Evolutionary conservation across 305 asterid species (phyloP), one percentile per base, ranked within the genome.

Genomic region (Petunia hybrid): DNA sequence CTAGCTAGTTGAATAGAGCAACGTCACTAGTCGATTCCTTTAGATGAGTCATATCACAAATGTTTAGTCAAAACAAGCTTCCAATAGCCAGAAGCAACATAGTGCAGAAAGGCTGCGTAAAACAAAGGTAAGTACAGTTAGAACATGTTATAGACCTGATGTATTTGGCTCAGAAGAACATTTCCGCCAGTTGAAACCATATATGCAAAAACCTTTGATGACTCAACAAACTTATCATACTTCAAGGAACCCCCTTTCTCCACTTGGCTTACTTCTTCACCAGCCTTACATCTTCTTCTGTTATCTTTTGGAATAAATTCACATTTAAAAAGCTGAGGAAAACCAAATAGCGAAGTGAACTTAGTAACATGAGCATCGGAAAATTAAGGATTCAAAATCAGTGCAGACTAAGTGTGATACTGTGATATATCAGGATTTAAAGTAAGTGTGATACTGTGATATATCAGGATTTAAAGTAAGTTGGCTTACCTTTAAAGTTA

Each of bases 41-140:
- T 56, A 14, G 62, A 56, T 56, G 2, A 56, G 61, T 56, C 8
- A 59, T 59, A 59, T 59, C 31, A 9, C 64, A 59, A 16, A 59
- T 6, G 6, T 59, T 16, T 61, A 61, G 66, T 60, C 66, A 60
- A 60, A 60, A 2, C 66, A 60, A 60, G 40, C 66, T 22, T 60
- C 66, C 3, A 38, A 60, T 3, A 60, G 40, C 66, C 66, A 61
- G 66, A 38, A 61, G 14, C 66, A 61, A 5, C 66, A 61, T 7
- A 61, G 66, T 61, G 66, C 40, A 61, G 31, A 61, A 39, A 61
- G 66, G 40, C 40, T 61, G 66, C 66, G 31, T 8, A 61, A 61
- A 61, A 8, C 12, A 61, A 61, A 61, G 39, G 13, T 5, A 61
- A 22, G 12, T 6, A 6, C 8, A 61, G 39, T 61, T 31, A 22